These are phyloP conservation scores for Cucurbitaria berberidis DNA, from an alignment of 2,329 filamentous ascomycete species.

Conservation along the genomic window DNA sequence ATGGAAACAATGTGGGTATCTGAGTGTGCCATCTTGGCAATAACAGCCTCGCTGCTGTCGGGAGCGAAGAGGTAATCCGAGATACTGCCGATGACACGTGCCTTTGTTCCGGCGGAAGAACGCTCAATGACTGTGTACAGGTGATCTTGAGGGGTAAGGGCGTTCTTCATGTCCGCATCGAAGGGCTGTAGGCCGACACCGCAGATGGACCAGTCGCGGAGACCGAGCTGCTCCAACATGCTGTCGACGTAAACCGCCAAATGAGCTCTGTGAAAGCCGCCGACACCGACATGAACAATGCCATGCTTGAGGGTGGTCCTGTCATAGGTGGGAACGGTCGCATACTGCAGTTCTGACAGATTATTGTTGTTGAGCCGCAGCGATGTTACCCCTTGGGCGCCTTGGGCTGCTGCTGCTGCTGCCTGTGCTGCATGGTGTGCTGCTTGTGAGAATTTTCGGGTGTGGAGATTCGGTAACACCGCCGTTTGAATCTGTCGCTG, in stretches of 20 bases:
- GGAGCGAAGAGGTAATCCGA: conserved; percentile 40
- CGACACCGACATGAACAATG: conserved; percentile 38
- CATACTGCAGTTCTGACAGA: conserved; percentile 26
- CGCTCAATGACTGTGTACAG: conserved; percentile 39
- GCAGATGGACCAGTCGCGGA: conserved; percentile 38
- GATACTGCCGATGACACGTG: conserved; percentile 33
- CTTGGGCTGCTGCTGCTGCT: conserved; percentile 2
- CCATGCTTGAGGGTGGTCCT: conserved; percentile 34
- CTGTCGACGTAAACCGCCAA: conserved; percentile 37
- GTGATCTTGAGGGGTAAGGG: conserved; percentile 31
- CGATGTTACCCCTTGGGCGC: conserved; percentile 6
- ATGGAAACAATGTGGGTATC: conserved; percentile 40
- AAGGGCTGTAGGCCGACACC: conserved; percentile 37
- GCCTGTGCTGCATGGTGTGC: conserved; percentile 14
- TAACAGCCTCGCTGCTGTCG: conserved; percentile 35
- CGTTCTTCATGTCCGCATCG: conserved; percentile 34
- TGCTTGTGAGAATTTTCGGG: conserved; percentile 12
- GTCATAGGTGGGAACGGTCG: conserved; percentile 32
- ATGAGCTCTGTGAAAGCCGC: conserved; percentile 38
- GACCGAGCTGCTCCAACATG: conserved; percentile 32
- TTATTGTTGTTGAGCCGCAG: conserved; percentile 26
- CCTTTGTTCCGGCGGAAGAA: conserved; percentile 27
- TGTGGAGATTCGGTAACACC: conserved; percentile 2
- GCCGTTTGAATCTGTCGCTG: conserved; percentile 4
- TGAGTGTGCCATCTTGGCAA: conserved; percentile 38